Base-by-base conservation (phyloP, 306 rosid species). In the Medicago lupulina region DNA sequence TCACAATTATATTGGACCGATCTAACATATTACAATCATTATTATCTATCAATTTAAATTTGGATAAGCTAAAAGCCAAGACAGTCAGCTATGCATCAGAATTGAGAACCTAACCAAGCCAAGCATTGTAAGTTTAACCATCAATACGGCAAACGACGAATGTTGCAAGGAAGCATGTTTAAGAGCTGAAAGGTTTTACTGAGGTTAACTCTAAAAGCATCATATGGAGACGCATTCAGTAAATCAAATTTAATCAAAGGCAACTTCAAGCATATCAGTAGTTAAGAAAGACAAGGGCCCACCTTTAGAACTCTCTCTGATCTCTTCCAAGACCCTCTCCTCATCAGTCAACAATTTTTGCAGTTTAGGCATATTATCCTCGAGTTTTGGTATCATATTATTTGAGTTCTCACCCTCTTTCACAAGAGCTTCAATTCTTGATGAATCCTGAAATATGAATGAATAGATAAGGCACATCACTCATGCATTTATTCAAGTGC, bases 281-380 rank as follows among this genome's bases (percentile, higher is more conserved):
- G 31, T 61, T 25, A 53, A 76, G 67, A 53, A 60, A 18, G 25
- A 73, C 67, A 76, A 58, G 58, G 51, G 28, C 2, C 25, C 60
- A 92, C 97, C 99, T 88, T 90, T 92, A 44, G 97, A 87, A 50
- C 76, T 85, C 76, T 92, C 97, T 59, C 81, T 85, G 76, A 92
- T 84, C 71, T 88, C 99, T 81, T 95, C 99, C 58, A 95, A 83
- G 78, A 89, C 53, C 75, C 77, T 92, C 71, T 95, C 97, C 81
- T 92, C 97, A 34, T 95, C 89, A 16, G 82, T 74, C 77, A 95
- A 90, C 81, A 77, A 64, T 31, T 92, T 89, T 80, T 95, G 99
- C 79, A 88, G 71, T 78, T 87, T 80, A 13, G 98, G 97, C 71
- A 92, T 82, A 50, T 70, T 84, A 44, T 84, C 88, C 85, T 90